Base-by-base conservation (phyloP, 1,139 yeast genomes). In the Blastobotrys aristatus region DNA sequence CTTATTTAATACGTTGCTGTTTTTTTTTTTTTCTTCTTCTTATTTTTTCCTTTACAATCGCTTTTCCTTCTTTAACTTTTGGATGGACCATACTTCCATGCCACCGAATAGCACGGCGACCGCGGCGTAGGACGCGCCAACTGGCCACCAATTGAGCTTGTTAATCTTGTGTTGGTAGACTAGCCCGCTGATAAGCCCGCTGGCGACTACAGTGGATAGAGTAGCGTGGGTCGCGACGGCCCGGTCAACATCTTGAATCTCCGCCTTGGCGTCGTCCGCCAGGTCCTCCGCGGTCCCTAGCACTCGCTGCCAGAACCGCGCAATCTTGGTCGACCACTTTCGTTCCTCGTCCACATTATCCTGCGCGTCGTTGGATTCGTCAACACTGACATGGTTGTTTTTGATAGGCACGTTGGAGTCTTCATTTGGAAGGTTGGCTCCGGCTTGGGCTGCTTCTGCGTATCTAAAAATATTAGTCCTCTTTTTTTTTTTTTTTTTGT, bases 191-290 rank as follows among this genome's bases (percentile, higher is more conserved):
- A 40, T 38, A 4, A 46, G 74, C 17, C 75, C 77, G 33, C 68
- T 67, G 34, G 64, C 64, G 8, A 74, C 77, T 43, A 71, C 64
- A 20, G 68, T 58, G 31, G 72, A 70, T 44, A 73, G 72, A 40
- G 71, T 61, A 11, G 67, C 60, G 62, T 74, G 79, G 37, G 70
- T 63, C 20, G 71, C 61, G 38, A 75, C 77, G 13, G 17, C 17
- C 13, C 71, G 77, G 1, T 79, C 79, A 61, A 75, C 73, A 55
- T 74, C 66, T 14, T 32, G 16, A 6, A 32, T 17, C 30, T 18
- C 43, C 42, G 18, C 22, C 22, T 24, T 20, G 27, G 37, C 32
- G 16, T 35, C 26, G 29, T 32, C 38, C 31, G 24, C 18, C 21
- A 33, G 41, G 22, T 36, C 37, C 17, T 37, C 31, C 14, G 40